These are phyloP conservation scores for Fusarium solani-melongenae DNA, from an alignment of 2,329 filamentous ascomycete genomes.

Conservation along the genomic window DNA sequence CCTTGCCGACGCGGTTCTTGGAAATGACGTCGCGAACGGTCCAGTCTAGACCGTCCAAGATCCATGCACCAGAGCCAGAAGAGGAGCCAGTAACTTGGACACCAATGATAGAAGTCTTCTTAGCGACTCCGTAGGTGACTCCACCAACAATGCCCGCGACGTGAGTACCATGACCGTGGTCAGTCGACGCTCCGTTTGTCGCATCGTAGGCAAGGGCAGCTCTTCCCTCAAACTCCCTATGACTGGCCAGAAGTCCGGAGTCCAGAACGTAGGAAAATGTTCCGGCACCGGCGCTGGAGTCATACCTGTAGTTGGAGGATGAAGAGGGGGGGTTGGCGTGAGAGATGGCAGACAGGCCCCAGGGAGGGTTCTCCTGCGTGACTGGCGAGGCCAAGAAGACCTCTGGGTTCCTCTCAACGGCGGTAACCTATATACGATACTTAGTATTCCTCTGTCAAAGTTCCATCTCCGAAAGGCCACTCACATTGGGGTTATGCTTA, in stretches of 20 bases:
- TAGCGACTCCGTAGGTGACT: conserved; percentile 21
- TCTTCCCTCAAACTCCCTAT: conserved; percentile 16
- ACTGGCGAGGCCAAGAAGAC: background rate
- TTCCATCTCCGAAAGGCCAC: background rate
- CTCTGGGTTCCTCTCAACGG: background rate
- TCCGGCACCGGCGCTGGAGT: conserved; percentile 7
- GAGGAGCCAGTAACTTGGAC: conserved; percentile 3
- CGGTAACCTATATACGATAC: background rate
- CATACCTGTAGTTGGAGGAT: conserved; percentile 3
- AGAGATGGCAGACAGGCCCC: background rate
- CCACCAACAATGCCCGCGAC: conserved; percentile 19
- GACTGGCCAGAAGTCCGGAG: background rate
- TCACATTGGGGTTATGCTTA: background rate
- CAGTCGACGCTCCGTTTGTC: background rate
- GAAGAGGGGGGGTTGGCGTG: conserved; percentile 5
- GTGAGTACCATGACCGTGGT: conserved; percentile 16
- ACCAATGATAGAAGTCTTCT: conserved; percentile 16
- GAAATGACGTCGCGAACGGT: conserved; percentile 45
- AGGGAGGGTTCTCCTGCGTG: background rate
- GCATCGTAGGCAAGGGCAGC: conserved; percentile 2
- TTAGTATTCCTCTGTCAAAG: background rate
- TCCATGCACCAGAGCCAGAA: background rate
- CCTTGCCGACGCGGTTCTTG: conserved; percentile 40
- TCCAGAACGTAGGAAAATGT: conserved; percentile 17
- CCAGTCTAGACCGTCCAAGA: conserved; percentile 48